Evolutionary conservation across 2,329 filamentous ascomycete species (phyloP).

Genomic region (Aspergillus ruber): DNA sequence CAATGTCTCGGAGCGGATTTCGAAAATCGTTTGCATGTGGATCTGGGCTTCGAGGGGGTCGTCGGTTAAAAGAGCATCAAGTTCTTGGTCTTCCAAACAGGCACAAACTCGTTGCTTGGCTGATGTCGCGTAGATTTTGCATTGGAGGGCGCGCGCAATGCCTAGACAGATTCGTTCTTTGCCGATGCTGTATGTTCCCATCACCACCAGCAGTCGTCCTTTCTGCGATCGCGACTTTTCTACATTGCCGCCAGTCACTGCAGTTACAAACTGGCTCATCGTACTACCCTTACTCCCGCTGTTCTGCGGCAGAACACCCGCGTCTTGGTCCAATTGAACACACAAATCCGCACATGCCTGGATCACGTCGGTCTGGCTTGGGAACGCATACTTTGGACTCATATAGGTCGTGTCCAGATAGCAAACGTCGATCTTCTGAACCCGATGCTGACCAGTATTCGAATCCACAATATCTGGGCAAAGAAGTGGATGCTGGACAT

Average conservation of each 20-base stretch:
- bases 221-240: constrained; percentile 10
- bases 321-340: constrained; percentile 64
- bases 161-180: constrained; percentile 94
- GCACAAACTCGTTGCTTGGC: constrained; percentile 77
- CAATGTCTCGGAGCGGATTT: constrained; percentile 83
- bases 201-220: constrained; percentile 77
- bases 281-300: constrained; percentile 47
- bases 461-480: constrained; percentile 67
- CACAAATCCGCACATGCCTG: constrained; percentile 82
- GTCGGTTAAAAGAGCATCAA: constrained; percentile 68
- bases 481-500: constrained; percentile 74
- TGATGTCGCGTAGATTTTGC: constrained; percentile 82
- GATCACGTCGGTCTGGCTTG: constrained; percentile 81
- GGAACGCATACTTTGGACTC: constrained; percentile 91
- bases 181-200: constrained; percentile 95
- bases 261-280: constrained; percentile 59
- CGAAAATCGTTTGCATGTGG: constrained; percentile 95
- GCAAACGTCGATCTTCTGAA: constrained; percentile 89
- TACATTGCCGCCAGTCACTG: constrained; percentile 27
- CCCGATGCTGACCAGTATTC: constrained; percentile 62
- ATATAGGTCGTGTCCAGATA: constrained; percentile 97
- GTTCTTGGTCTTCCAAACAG: constrained; percentile 78
- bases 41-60: constrained; percentile 83
- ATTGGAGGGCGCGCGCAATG: constrained; percentile 76
- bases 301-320: constrained; percentile 53